phyloP scores from a whole-genome alignment of 495 filamentous ascomycete species.

The Cercophora sp. region DNA sequence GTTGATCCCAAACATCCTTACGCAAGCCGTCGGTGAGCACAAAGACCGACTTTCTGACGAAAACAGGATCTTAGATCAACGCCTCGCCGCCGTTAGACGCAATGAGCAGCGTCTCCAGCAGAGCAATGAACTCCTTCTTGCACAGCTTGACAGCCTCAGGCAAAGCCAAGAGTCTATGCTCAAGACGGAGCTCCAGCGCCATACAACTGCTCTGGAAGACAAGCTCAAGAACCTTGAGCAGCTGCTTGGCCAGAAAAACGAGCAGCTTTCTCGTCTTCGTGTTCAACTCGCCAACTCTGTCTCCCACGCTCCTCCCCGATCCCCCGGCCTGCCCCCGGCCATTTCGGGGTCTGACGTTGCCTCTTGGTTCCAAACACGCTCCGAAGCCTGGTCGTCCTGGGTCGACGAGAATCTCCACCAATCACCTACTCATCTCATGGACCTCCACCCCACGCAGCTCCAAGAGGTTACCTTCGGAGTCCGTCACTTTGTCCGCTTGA shows the following conservation, averaged over 20 bases:
- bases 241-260: not conserved
- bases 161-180: constrained; percentile 6
- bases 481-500: constrained; percentile 11
- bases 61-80: constrained; percentile 16
- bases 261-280: not conserved
- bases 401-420: not conserved
- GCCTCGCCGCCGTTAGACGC: constrained; percentile 14
- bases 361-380: constrained; percentile 8
- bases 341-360: constrained; percentile 10
- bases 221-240: constrained; percentile 10
- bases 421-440: not conserved
- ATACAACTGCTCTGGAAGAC: constrained; percentile 8
- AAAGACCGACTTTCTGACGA: constrained; percentile 13
- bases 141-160: constrained; percentile 1
- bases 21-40: not conserved
- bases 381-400: not conserved
- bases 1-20: not conserved
- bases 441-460: constrained; percentile 13
- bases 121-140: constrained; percentile 15
- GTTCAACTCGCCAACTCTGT: not conserved
- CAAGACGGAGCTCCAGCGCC: constrained; percentile 2
- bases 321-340: not conserved
- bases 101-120: constrained; percentile 15
- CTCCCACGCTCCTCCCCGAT: not conserved
- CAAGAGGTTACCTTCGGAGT: constrained; percentile 9